Evolutionary conservation across 768 basidiomycete genomes (phyloP).

Genomic region (Tricholoma terreum): DNA sequence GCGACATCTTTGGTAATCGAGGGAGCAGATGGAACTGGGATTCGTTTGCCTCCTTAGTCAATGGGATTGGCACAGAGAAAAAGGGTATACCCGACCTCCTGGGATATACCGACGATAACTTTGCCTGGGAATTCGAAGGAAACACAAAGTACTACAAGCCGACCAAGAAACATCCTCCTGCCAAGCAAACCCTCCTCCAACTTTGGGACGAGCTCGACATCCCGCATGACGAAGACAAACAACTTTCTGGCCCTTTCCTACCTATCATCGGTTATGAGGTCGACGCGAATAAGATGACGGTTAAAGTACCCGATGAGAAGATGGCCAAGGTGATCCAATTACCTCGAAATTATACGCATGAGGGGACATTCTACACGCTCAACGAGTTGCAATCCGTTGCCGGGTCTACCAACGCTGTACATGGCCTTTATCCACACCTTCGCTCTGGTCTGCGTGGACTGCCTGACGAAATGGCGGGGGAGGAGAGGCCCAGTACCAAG

Average conservation of each 20-base stretch:
- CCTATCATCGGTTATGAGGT: constrained; percentile 3
- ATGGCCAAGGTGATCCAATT: background rate
- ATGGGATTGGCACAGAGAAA: background rate
- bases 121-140: background rate
- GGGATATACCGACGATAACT: background rate
- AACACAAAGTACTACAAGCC: background rate
- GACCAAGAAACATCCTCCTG: background rate
- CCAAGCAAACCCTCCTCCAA: background rate
- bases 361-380: background rate
- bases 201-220: constrained; percentile 3
- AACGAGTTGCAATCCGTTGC: background rate
- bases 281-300: constrained; percentile 4
- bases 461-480: background rate
- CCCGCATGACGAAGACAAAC: constrained; percentile 7
- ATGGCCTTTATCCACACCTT: background rate
- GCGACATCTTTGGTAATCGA: background rate
- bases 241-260: background rate
- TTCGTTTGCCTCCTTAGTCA: background rate
- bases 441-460: background rate
- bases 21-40: background rate
- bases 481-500: background rate
- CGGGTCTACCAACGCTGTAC: background rate
- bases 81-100: background rate
- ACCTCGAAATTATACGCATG: background rate
- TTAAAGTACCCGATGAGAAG: background rate